Evolutionary conservation across 2,329 filamentous ascomycete species (phyloP).

Genomic region (Penicillium rolfsii): DNA sequence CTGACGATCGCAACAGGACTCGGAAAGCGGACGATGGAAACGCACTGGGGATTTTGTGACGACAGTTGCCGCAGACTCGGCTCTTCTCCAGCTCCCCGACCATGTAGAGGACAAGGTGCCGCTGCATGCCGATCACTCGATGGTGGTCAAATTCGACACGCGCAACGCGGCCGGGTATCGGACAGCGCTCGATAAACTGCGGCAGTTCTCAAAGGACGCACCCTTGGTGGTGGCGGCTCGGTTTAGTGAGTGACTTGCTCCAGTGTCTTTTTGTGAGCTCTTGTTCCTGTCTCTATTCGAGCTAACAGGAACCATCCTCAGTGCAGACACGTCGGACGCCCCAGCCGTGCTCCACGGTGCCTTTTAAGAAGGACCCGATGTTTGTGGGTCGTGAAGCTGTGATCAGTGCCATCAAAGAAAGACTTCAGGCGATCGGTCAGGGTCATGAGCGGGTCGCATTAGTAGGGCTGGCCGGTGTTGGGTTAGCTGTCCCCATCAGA

Average conservation of each 20-base stretch:
- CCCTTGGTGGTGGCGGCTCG: neutral
- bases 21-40: neutral
- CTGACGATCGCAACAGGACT: neutral
- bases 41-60: neutral
- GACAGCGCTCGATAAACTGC: neutral
- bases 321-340: slow-evolving; percentile 9
- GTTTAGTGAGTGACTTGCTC: neutral
- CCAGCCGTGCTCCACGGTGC: slow-evolving; percentile 14
- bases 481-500: neutral
- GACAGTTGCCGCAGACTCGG: neutral
- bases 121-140: neutral
- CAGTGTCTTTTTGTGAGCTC: neutral
- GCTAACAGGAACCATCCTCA: neutral
- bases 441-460: slow-evolving; percentile 16
- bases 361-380: slow-evolving; percentile 19
- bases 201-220: neutral
- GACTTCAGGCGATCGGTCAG: neutral
- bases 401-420: slow-evolving; percentile 17
- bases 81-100: neutral
- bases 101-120: neutral
- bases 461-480: slow-evolving; percentile 8
- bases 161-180: neutral
- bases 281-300: too few relatives aligned
- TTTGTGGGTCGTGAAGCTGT: slow-evolving; percentile 17
- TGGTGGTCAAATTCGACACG: neutral